Base-by-base conservation (phyloP, 164 flowering plant genomes). In the Protea cynaroides region DNA sequence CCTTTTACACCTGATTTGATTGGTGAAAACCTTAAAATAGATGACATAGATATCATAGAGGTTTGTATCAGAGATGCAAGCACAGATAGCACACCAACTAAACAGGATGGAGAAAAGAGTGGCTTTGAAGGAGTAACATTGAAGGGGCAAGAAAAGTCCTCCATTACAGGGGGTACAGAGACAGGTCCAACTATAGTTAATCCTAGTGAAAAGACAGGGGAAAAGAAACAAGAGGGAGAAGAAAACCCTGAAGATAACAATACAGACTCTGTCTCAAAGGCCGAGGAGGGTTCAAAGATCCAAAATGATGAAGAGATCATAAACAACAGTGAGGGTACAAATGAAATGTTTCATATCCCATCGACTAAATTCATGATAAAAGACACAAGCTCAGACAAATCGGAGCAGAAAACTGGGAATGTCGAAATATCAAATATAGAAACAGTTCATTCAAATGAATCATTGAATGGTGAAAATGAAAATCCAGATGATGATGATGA, bases 201-300 rank as follows among this genome's bases (percentile, higher is more conserved):
- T 22, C 25, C 21, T 57, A 65, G 43, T 58, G 74, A 71, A 69
- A 61, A 58, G 11, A 64, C 13, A 53, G 65, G 25, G 15, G 12
- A 50, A 34, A 70, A 62, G 25, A 67, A 58, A 65, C 25, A 52
- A 14, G 68, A 59, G 51, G 70, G 18, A 71, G 71, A 69, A 15
- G 29, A 68, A 29, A 52, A 18, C 64, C 56, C 43, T 19, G 9
- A 40, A 46, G 62, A 67, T 19, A 62, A 44, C 34, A 25, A 19
- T 19, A 54, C 22, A 67, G 72, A 3, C 37, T 29, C 61, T 36
- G 43, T 56, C 19, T 49, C 65, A 40, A 53, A 14, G 11, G 43
- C 17, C 43, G 29, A 23, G 36, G 53, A 13, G 25, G 61, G 61
- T 53, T 38, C 54, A 54, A 57, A 58, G 23, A 61, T 25, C 25